Evolutionary conservation across 106 monocot genomes (phyloP), one percentile per base, ranked within the genome.

Genomic region (Cymbidium sinense): DNA sequence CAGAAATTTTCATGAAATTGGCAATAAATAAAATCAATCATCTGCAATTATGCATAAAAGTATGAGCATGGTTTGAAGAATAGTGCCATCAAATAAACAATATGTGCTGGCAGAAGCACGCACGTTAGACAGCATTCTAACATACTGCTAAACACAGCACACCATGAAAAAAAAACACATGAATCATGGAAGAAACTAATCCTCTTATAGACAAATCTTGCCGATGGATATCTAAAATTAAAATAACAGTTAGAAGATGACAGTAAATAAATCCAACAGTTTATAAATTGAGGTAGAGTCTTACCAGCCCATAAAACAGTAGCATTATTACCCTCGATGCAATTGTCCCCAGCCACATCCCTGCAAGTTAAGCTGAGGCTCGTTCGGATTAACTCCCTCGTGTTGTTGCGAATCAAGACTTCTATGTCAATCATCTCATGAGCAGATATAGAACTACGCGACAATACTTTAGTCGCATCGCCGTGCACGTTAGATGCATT

Each of bases 241-340:
- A 13, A 47, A 2, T 47, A 47, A 13, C 47, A 13, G 15, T 13
- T 47, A 47, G 11, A 13, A 47, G 15, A 47, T 17, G 47, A 47
- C 37, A 39, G 37, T 39, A 39, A 39, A 39, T 47, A 13, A 47
- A 47, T 47, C 2, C 15, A 47, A 47, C 47, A 47, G 15, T 47
- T 47, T 15, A 2, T 47, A 47, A 47, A 47, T n/a, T n/a, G n/a
- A n/a, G n/a, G n/a, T n/a, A n/a, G n/a, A n/a, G n/a, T n/a, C n/a
- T 47, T 92, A 99, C 99, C 99, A 70, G 92, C 88, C 94, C 92
- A 99, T 7, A 99, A 75, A 27, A 99, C 95, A 28, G 99, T 95
- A 19, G 92, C 79, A 55, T 82, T 84, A 78, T 82, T 79, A 30
- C 95, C 99, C 12, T 95, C 99, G 19, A 83, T 80, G 80, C 99